Conservation (phyloP, 2,329 filamentous ascomycete species). For the Trichoderma breve region DNA sequence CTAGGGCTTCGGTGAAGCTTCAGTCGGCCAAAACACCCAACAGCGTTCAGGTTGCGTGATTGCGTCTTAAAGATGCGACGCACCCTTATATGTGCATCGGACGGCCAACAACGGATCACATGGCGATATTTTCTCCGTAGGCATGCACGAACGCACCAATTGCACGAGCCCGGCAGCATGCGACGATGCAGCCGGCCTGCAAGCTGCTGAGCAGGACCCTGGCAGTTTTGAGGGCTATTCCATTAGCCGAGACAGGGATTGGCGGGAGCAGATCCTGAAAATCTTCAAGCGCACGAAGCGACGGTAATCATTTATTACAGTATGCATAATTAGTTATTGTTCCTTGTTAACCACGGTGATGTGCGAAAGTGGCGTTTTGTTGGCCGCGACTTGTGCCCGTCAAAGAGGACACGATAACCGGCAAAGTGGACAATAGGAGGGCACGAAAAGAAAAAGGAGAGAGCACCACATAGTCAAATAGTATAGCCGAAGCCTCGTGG, state of each 20-base stretch:
- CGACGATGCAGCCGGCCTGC: not conserved
- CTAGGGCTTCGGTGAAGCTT: not conserved
- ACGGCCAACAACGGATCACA: constrained; percentile 10
- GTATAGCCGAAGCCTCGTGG: not conserved
- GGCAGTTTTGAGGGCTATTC: not conserved
- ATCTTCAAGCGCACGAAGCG: constrained; percentile 13
- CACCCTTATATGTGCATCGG: constrained; percentile 2
- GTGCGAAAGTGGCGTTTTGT: not conserved
- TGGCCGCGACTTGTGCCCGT: not conserved
- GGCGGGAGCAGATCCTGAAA: constrained; percentile 5
- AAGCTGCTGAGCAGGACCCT: constrained; percentile 3
- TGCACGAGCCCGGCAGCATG: not conserved
- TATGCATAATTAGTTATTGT: not conserved
- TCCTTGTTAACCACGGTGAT: not conserved
- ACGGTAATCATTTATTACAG: not conserved
- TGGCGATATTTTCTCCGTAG: constrained; percentile 10
- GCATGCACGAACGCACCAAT: constrained; percentile 8
- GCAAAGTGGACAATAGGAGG: not conserved
- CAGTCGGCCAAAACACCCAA: not conserved
- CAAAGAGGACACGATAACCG: not conserved
- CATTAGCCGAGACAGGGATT: constrained; percentile 17
- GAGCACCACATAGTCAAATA: not conserved
- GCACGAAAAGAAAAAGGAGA: not conserved
- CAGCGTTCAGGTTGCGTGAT: constrained; percentile 3
- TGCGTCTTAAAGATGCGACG: constrained; percentile 5